Percentiles rank a stretch among this genome's conserved stretches.
These are phyloP conservation scores for Henckelia pumila DNA, from an alignment of 257 asterid genomes.

Conservation along the genomic window DNA sequence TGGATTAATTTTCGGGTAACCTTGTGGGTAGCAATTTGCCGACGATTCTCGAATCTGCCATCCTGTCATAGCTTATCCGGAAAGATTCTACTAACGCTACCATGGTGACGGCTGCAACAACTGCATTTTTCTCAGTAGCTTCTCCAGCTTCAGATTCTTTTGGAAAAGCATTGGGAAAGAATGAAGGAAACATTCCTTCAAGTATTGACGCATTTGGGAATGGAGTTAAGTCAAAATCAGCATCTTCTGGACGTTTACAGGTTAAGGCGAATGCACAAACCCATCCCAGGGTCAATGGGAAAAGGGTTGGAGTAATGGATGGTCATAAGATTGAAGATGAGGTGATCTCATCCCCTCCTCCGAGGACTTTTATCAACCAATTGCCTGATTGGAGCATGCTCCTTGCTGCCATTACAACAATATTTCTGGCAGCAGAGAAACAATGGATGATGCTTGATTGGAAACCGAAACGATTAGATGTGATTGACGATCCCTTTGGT, in stretches of 20 bases:
- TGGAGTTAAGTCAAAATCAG: slow-evolving; percentile 57
- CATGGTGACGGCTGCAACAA: slow-evolving; percentile 86
- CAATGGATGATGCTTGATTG: slow-evolving; percentile 99
- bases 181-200: slow-evolving; percentile 55
- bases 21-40: slow-evolving; percentile 21
- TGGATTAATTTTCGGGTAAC: slow-evolving; percentile 7
- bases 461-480: slow-evolving; percentile 89
- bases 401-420: slow-evolving; percentile 90
- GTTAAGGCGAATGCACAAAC: slow-evolving; percentile 85
- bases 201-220: slow-evolving; percentile 60
- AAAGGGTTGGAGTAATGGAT: slow-evolving; percentile 77
- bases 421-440: slow-evolving; percentile 97
- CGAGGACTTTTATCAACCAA: slow-evolving; percentile 88
- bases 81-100: slow-evolving; percentile 23
- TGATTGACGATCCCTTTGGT: slow-evolving; percentile 79
- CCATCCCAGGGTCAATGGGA: slow-evolving; percentile 88
- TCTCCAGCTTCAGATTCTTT: slow-evolving; percentile 58
- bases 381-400: slow-evolving; percentile 99
- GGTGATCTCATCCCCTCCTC: slow-evolving; percentile 56
- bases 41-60: slow-evolving; percentile 9
- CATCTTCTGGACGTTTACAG: slow-evolving; percentile 57
- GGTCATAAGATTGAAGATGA: slow-evolving; percentile 64
- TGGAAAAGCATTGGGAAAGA: slow-evolving; percentile 56
- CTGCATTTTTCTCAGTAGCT: slow-evolving; percentile 64
- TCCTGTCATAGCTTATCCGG: slow-evolving; percentile 12